Evolutionary conservation across 345 rosid genomes (phyloP).

Genomic region (Salix dunnii): DNA sequence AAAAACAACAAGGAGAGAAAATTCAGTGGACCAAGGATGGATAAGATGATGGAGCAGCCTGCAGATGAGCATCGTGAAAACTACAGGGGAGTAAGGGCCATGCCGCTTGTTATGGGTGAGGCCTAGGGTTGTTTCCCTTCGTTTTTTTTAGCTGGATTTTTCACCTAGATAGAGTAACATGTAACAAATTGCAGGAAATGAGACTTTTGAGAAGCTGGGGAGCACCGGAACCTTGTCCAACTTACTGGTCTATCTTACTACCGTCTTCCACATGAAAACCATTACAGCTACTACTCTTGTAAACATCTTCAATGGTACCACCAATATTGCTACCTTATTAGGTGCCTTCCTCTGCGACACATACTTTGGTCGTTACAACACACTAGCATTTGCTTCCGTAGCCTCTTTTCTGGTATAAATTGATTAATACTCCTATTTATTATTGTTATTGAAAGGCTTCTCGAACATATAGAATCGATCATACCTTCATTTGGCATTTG

Average conservation of each 20-base stretch:
- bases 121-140: background rate
- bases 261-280: conserved; percentile 22
- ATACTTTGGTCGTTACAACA: conserved; percentile 25
- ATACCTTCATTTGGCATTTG: too few relatives aligned
- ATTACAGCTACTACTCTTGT: conserved; percentile 19
- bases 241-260: conserved; percentile 21
- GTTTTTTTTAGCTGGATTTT: too few relatives aligned
- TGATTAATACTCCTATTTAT: too few relatives aligned
- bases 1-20: too few relatives aligned
- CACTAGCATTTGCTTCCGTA: conserved; percentile 11
- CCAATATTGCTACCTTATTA: conserved; percentile 11
- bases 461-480: too few relatives aligned
- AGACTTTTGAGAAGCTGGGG: conserved; percentile 26
- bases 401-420: conserved; percentile 21
- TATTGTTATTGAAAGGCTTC: too few relatives aligned
- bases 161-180: too few relatives aligned
- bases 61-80: conserved; percentile 2
- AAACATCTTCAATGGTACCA: conserved; percentile 18
- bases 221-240: conserved; percentile 16
- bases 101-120: conserved; percentile 18
- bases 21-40: background rate
- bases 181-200: conserved; percentile 14
- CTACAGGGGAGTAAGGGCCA: conserved; percentile 18
- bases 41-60: background rate
- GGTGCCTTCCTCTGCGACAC: conserved; percentile 28